These are phyloP conservation scores for Eucalyptus cloeziana DNA, from an alignment of 345 rosid species.

Conservation along the genomic window DNA sequence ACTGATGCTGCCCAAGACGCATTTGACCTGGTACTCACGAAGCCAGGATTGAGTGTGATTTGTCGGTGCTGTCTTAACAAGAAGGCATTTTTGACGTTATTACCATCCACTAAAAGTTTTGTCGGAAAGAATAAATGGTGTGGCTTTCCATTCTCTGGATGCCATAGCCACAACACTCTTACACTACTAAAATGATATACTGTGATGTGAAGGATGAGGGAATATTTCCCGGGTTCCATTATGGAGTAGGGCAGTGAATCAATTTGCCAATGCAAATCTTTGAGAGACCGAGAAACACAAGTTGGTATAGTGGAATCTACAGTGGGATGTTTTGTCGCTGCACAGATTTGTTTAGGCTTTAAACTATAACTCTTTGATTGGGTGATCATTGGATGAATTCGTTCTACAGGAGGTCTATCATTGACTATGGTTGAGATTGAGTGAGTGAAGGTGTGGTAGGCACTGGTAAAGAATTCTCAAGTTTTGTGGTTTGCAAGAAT, in stretches of 20 bases:
- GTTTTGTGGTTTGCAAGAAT: not conserved
- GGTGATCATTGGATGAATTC: not conserved
- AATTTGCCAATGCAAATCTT: too few species aligned
- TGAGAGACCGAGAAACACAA: not conserved
- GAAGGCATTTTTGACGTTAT: constrained; percentile 11
- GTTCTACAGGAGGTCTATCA: not conserved
- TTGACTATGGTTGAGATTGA: not conserved
- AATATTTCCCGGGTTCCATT: too few species aligned
- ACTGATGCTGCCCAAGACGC: constrained; percentile 92
- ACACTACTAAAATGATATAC: too few species aligned
- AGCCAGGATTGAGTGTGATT: constrained; percentile 92
- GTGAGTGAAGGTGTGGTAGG: not conserved
- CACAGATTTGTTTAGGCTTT: not conserved
- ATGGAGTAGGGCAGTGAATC: too few species aligned
- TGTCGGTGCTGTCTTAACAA: constrained; percentile 74
- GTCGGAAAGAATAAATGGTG: not conserved
- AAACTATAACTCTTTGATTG: not conserved
- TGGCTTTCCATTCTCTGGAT: not conserved
- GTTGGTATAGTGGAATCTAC: not conserved
- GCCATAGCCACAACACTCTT: not conserved
- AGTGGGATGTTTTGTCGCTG: not conserved
- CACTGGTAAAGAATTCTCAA: not conserved
- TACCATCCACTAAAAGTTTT: not conserved
- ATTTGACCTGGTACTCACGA: constrained; percentile 81
- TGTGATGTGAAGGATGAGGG: too few species aligned